phyloP scores from a whole-genome alignment of 345 rosid species.

The Murraya koenigii region DNA sequence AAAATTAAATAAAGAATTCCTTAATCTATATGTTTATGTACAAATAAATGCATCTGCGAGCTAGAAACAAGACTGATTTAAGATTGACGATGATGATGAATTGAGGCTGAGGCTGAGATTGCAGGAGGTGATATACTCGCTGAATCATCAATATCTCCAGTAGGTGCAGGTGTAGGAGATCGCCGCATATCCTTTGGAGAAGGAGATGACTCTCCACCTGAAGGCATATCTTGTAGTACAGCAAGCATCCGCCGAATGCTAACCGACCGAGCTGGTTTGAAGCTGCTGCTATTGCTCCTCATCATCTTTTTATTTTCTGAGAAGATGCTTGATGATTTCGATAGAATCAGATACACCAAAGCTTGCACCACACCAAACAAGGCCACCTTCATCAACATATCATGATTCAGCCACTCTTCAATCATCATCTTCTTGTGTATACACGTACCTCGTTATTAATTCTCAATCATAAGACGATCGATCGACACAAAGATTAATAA shows the following conservation, averaged over 20 bases:
- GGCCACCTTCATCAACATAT: slow-evolving; percentile 40
- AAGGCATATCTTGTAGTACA: slow-evolving; percentile 41
- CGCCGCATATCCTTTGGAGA: slow-evolving; percentile 8
- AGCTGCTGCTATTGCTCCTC: slow-evolving; percentile 28
- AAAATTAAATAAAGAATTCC: background rate
- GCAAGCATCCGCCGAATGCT: slow-evolving; percentile 48
- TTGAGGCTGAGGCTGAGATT: background rate
- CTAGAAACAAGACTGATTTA: background rate
- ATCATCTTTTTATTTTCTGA: slow-evolving; percentile 27
- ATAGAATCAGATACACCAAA: slow-evolving; percentile 58
- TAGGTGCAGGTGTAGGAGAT: background rate
- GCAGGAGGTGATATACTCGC: background rate
- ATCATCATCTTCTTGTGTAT: background rate
- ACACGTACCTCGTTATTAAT: too few species aligned
- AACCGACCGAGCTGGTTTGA: slow-evolving; percentile 48
- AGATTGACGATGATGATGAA: background rate
- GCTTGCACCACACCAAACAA: slow-evolving; percentile 51
- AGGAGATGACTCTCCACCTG: slow-evolving; percentile 36
- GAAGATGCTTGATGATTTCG: slow-evolving; percentile 60
- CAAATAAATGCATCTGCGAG: too few species aligned
- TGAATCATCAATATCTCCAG: slow-evolving; percentile 7
- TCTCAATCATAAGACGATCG: too few species aligned
- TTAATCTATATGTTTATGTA: background rate
- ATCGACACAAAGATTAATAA: too few species aligned
- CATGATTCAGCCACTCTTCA: background rate